A percentile compares a stretch with the other conserved stretches of the same genome.
Evolutionary conservation across 257 asterid genomes (phyloP).

Genomic region (Nicotiana undulata): DNA sequence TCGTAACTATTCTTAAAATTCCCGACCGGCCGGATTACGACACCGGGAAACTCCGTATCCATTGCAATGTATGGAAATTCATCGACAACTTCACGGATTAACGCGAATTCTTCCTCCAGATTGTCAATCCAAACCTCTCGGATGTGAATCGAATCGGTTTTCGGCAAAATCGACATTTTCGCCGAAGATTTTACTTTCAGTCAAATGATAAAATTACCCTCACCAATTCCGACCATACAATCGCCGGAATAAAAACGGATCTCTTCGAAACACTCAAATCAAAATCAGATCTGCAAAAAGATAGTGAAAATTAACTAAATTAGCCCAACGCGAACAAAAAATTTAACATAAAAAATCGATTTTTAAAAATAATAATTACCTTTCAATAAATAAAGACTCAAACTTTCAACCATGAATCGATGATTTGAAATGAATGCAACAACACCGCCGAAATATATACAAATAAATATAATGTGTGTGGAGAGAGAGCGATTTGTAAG

Average conservation of each 20-base stretch:
- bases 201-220: background rate
- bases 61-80: slow-evolving; percentile 37
- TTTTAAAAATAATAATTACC: slow-evolving; percentile 5
- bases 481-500: background rate
- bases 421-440: background rate
- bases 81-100: slow-evolving; percentile 36
- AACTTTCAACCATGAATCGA: slow-evolving; percentile 12
- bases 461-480: background rate
- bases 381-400: slow-evolving; percentile 11
- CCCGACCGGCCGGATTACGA: slow-evolving; percentile 38
- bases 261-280: slow-evolving; percentile 4
- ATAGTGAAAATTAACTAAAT: background rate
- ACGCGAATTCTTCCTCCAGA: slow-evolving; percentile 32
- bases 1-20: slow-evolving; percentile 31
- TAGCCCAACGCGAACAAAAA: background rate
- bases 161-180: slow-evolving; percentile 33
- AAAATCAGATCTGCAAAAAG: slow-evolving; percentile 32
- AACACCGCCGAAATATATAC: background rate
- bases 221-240: background rate
- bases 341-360: background rate
- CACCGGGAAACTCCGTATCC: slow-evolving; percentile 51
- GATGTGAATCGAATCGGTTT: slow-evolving; percentile 33
- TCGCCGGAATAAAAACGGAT: background rate
- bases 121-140: slow-evolving; percentile 46
- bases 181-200: slow-evolving; percentile 5